Evolutionary conservation across 169 alveolate species (phyloP), one percentile per base, ranked within the genome.

Genomic region (Ichthyophthirius multifiliis): DNA sequence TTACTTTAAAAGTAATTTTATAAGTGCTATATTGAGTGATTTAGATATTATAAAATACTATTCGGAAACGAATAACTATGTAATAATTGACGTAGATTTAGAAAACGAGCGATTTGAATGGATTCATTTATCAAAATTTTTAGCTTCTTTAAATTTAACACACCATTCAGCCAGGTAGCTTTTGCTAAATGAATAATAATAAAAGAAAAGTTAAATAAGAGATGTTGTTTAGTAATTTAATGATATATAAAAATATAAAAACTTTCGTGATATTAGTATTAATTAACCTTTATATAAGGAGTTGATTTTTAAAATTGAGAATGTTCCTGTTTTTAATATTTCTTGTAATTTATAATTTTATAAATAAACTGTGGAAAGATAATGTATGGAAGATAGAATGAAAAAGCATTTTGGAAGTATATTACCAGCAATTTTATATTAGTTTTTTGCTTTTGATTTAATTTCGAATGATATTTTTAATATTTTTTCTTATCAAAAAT

Each of bases 311-410:
- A 55, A 39, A 27, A 55, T 55, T 10, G 71, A 55, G 31, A 27
- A 55, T 55, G 71, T 55, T 0, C 71, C 71, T 55, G 31, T 55
- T 20, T 27, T 55, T 55, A 55, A 55, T n/a, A 5, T 55, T 27
- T 27, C 43, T 23, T 55, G 71, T 9, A 55, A 55, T 55, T 39
- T 55, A 4, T 23, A 55, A 39, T 55, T 55, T 55, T 55, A 55
- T 10, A 55, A 55, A 7, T 27, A 55, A 27, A 55, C 71, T 4
- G 31, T 55, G 10, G 71, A 55, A 55, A 55, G 43, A 55, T 39
- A 34, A 10, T 27, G 71, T 7, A 55, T 55, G 71, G 71, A 55
- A 27, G 71, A 55, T 55, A 34, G 71, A 27, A 55, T 55, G 71
- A 55, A 55, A 55, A 55, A 55, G 39, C 71, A 55, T 27, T 55